These are phyloP conservation scores for Amyloporia xantha DNA, from an alignment of 768 basidiomycete species.

Conservation along the genomic window DNA sequence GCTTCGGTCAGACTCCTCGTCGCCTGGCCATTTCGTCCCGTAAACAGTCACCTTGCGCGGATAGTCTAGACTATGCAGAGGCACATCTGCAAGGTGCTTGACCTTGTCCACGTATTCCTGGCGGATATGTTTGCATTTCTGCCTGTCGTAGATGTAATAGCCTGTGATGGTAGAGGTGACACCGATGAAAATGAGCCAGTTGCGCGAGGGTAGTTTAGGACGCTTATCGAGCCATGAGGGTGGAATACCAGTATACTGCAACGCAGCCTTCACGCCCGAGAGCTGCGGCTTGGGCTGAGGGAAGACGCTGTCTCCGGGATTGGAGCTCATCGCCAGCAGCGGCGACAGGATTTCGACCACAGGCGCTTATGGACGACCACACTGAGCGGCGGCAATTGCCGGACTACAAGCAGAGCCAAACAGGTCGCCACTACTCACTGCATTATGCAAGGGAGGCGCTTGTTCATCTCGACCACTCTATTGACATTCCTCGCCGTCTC, in stretches of 20 bases:
- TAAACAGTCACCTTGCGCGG: conserved; percentile 83
- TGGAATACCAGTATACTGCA: conserved; percentile 59
- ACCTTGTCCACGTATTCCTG: conserved; percentile 77
- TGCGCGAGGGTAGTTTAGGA: conserved; percentile 82
- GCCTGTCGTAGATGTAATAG: conserved; percentile 81
- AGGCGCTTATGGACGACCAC: not conserved
- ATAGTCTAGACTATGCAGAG: conserved; percentile 53
- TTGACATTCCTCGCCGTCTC: no score
- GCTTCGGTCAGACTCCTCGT: conserved; percentile 83
- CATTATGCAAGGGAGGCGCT: no score
- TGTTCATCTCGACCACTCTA: no score
- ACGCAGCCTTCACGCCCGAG: conserved; percentile 56
- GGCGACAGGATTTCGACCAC: conserved; percentile 5
- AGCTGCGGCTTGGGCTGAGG: conserved; percentile 17
- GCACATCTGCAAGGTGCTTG: conserved; percentile 64
- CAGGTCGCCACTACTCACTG: no score
- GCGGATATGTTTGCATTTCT: conserved; percentile 70
- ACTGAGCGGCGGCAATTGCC: not conserved
- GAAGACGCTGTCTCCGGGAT: conserved; percentile 17
- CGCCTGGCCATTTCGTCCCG: conserved; percentile 88
- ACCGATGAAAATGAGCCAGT: conserved; percentile 90
- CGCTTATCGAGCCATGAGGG: conserved; percentile 78
- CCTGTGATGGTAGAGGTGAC: conserved; percentile 65
- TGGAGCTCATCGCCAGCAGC: conserved; percentile 18
- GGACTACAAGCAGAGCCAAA: not conserved